These are phyloP conservation scores for Mycena rosella DNA, from an alignment of 768 basidiomycete genomes.

Conservation along the genomic window DNA sequence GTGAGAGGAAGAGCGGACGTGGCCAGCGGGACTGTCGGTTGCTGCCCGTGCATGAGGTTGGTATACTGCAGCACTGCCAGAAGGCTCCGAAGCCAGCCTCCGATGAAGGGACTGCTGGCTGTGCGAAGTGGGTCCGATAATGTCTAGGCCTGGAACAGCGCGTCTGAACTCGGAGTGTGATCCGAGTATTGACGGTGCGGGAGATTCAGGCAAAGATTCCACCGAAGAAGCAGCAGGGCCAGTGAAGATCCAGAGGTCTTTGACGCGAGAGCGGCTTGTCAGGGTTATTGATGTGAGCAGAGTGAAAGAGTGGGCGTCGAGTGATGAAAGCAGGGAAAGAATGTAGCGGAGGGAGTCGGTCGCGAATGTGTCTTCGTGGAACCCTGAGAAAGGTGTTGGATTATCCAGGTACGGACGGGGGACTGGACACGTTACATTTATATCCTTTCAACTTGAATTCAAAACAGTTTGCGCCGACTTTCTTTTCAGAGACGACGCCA, in stretches of 20 bases:
- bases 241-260: conserved; percentile 85
- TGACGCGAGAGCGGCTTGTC: conserved; percentile 76
- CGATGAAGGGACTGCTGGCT: conserved; percentile 48
- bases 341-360: conserved; percentile 81
- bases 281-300: conserved; percentile 80
- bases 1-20: conserved; percentile 39
- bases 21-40: conserved; percentile 45
- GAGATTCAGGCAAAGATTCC: conserved; percentile 50
- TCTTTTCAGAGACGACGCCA: conserved; percentile 84
- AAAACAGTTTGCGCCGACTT: conserved; percentile 76
- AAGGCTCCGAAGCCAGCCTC: conserved; percentile 53
- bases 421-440: conserved; percentile 66
- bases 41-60: conserved; percentile 49
- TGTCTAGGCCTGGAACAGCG: conserved; percentile 36
- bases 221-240: conserved; percentile 57
- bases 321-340: conserved; percentile 71
- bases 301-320: conserved; percentile 77
- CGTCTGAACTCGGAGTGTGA: conserved; percentile 41
- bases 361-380: conserved; percentile 81
- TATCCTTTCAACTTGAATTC: conserved; percentile 89
- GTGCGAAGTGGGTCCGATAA: conserved; percentile 17
- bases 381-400: conserved; percentile 62
- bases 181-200: conserved; percentile 43
- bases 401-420: conserved; percentile 35
- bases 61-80: conserved; percentile 20